A percentile compares a stretch with the other conserved stretches of the same genome.
These are phyloP conservation scores for Neltuma alba DNA, from an alignment of 306 rosid genomes.

Conservation along the genomic window DNA sequence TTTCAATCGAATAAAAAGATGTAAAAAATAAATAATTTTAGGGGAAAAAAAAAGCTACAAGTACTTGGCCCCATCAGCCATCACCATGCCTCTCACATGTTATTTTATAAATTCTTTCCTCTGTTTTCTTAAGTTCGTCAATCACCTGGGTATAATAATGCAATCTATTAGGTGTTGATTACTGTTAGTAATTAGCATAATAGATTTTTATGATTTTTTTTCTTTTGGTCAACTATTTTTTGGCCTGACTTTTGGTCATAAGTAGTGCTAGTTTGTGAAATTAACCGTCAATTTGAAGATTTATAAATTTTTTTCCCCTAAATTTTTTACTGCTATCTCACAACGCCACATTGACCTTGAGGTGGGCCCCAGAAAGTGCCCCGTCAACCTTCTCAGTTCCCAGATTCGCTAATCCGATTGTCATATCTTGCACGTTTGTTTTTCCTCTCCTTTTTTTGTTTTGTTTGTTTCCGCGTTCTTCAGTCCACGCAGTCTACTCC, in stretches of 20 bases:
- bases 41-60: too few relatives aligned
- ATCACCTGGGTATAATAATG: background rate
- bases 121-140: background rate
- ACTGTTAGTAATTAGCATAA: too few relatives aligned
- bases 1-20: background rate
- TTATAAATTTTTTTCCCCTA: background rate
- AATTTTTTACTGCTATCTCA: background rate
- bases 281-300: background rate
- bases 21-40: background rate
- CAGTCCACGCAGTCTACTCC: background rate
- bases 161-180: too few relatives aligned
- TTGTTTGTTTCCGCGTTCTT: background rate
- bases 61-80: too few relatives aligned
- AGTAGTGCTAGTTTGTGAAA: too few relatives aligned
- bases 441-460: background rate
- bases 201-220: too few relatives aligned
- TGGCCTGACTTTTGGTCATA: too few relatives aligned
- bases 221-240: too few relatives aligned
- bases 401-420: background rate
- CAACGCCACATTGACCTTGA: background rate
- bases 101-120: background rate
- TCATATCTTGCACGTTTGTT: conserved; percentile 1
- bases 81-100: background rate
- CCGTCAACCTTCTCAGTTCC: background rate
- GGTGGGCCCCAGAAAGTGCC: conserved; percentile 3